Percentiles rank a stretch among this genome's conserved stretches.
These are phyloP conservation scores for Candida caryicola DNA, from an alignment of 805 yeast species.

Conservation along the genomic window DNA sequence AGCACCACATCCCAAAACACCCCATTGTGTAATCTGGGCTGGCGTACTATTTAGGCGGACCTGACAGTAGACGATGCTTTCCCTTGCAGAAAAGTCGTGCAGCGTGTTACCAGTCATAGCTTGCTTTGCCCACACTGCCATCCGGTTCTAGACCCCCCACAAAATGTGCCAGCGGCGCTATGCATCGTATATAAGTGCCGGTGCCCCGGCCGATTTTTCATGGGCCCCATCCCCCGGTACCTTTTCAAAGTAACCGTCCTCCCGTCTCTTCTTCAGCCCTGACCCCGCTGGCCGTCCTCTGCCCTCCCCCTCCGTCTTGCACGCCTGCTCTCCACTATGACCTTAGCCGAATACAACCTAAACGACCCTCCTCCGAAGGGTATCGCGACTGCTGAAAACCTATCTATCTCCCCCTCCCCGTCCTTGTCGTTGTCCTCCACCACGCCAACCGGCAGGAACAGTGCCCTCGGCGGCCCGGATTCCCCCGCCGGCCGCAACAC, in stretches of 20 bases:
- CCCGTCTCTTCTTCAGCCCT: too few species aligned
- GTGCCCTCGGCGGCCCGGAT: not conserved
- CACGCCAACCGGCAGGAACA: not conserved
- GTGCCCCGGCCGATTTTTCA: not conserved
- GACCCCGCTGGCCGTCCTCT: too few species aligned
- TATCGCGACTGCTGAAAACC: not conserved
- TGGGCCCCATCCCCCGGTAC: too few species aligned
- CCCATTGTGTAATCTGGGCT: too few species aligned
- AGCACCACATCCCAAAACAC: too few species aligned
- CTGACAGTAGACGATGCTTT: not conserved
- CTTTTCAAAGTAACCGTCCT: too few species aligned
- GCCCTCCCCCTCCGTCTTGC: not conserved
- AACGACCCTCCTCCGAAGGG: constrained; percentile 13
- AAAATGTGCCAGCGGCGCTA: too few species aligned
- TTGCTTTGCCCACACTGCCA: too few species aligned
- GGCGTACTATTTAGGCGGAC: not conserved
- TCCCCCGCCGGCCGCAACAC: not conserved
- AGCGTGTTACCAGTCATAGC: too few species aligned
- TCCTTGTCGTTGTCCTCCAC: not conserved
- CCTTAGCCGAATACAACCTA: constrained; percentile 9
- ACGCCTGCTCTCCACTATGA: not conserved
- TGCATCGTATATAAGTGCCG: not conserved
- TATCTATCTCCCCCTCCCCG: constrained; percentile 1
- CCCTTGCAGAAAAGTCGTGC: not conserved
- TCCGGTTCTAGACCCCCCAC: not conserved